Base-by-base conservation (phyloP, 768 basidiomycete species). In the Cyclocybe aegerita region DNA sequence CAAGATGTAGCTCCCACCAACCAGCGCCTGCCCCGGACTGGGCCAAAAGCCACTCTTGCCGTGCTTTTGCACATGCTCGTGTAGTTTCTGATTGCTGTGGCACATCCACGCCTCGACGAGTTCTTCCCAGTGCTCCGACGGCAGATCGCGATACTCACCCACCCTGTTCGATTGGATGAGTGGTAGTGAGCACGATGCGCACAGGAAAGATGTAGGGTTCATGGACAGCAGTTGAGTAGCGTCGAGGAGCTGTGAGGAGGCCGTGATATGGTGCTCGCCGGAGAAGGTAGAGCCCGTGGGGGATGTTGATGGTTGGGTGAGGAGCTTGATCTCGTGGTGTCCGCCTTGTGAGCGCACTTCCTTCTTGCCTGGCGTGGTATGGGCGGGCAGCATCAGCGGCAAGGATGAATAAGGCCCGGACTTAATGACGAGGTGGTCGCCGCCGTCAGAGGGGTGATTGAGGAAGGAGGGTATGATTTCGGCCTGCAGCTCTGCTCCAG, bases 61-160 rank as follows among this genome's bases (percentile, higher is more conserved):
- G 55, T 79, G 78, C 53, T 80, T 75, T 44, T 80, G 69, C 3
- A 92, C 78, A 10, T 84, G 80, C 32, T 85, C 84, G 54, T 88
- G 81, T 43, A 98, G 72, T 38, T 81, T 84, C 71, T 96, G 93
- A 61, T 97, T 93, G 7, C 84, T 67, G 67, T 98, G 96, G 60
- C 96, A 98, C 89, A 98, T 93, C 96, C 96, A 98, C 6, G 94
- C 88, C 55, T 98, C 96, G 14, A 98, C 83, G 11, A 98, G 83
- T 65, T 98, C 96, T 55, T 93, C 88, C 96, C 96, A 98, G 60
- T 98, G 88, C 63, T 98, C 95, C 4, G 91, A 94, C 3, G 96
- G 96, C 9, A 98, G 73, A 63, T 97, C 94, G 35, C 85, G 81
- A 66, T 90, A 98, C 39, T 68, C 71, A 17, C 52, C 54, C 14